Percentiles rank a stretch among this genome's conserved stretches.
Evolutionary conservation across 495 filamentous ascomycete genomes (phyloP).

Genomic region (Neurospora cerealis): DNA sequence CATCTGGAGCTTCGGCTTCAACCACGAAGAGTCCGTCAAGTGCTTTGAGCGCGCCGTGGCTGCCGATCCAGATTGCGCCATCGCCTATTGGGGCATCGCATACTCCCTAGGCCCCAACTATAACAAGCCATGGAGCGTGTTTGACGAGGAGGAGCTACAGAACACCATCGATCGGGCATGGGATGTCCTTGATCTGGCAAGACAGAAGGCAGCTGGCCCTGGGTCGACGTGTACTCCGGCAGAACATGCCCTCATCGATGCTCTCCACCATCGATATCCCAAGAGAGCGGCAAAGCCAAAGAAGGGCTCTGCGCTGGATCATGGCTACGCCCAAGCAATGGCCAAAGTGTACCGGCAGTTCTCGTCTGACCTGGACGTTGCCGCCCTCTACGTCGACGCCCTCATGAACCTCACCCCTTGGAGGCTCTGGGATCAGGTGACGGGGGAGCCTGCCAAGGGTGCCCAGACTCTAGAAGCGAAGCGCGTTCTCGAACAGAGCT

Average conservation of each 20-base stretch:
- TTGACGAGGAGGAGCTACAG: conserved; percentile 48
- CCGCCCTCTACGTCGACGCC: conserved; percentile 52
- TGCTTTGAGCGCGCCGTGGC: conserved; percentile 52
- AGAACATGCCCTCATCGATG: conserved; percentile 49
- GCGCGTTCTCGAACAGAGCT: conserved; percentile 40
- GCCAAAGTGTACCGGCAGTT: conserved; percentile 41
- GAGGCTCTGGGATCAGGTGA: conserved; percentile 53
- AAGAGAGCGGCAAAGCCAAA: conserved; percentile 21
- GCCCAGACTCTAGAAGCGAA: conserved; percentile 51
- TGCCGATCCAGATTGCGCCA: conserved; percentile 42
- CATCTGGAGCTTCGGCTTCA: conserved; percentile 56
- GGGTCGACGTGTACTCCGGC: conserved; percentile 18
- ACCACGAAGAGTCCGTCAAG: conserved; percentile 49
- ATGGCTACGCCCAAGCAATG: conserved; percentile 54
- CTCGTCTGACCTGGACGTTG: conserved; percentile 48
- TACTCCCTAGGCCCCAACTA: conserved; percentile 61
- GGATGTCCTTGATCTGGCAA: conserved; percentile 33
- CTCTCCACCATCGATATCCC: conserved; percentile 47
- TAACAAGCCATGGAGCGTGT: conserved; percentile 62
- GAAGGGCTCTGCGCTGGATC: conserved; percentile 44
- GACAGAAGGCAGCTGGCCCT: conserved; percentile 17
- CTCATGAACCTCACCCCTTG: conserved; percentile 63
- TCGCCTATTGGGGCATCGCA: conserved; percentile 61
- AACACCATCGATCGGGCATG: conserved; percentile 35
- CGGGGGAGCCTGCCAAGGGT: conserved; percentile 42